A percentile compares a stretch with the other conserved stretches of the same genome.
Conservation (phyloP, 2,329 filamentous ascomycete genomes). For the Endocalyx cinctus region DNA sequence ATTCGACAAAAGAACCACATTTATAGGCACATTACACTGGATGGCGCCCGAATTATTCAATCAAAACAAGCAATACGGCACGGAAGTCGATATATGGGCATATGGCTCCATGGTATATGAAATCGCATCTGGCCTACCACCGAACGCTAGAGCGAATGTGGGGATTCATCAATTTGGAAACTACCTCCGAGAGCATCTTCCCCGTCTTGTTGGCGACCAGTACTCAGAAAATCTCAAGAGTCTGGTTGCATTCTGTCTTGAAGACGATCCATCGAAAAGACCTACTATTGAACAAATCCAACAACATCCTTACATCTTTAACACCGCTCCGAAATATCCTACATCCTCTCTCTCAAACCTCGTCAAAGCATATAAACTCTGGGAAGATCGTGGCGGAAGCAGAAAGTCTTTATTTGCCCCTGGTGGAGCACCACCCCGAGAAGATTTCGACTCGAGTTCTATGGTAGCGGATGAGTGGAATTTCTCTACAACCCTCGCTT, state of each 20-base stretch:
- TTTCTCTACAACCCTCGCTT: conserved; percentile 61
- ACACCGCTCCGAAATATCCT: conserved; percentile 59
- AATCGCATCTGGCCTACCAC: conserved; percentile 73
- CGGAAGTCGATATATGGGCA: conserved; percentile 78
- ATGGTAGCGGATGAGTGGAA: conserved; percentile 60
- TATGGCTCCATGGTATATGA: conserved; percentile 79
- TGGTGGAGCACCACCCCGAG: conserved; percentile 53
- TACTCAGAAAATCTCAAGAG: conserved; percentile 66
- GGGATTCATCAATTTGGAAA: conserved; percentile 49
- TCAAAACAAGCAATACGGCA: conserved; percentile 59
- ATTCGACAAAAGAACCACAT: conserved; percentile 71
- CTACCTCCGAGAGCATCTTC: conserved; percentile 57
- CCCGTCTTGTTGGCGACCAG: conserved; percentile 65
- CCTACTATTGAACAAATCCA: conserved; percentile 68
- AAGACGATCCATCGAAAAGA: conserved; percentile 62
- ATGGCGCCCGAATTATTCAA: conserved; percentile 79
- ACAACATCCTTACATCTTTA: conserved; percentile 62
- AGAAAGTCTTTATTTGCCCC: conserved; percentile 60
- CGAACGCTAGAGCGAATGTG: conserved; percentile 57
- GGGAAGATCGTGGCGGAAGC: conserved; percentile 70
- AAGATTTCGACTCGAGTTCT: conserved; percentile 38
- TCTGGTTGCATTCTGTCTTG: conserved; percentile 69
- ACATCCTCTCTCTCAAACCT: conserved; percentile 59
- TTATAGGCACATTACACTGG: conserved; percentile 81
- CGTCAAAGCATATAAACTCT: conserved; percentile 67